Evolutionary conservation across 2,329 filamentous ascomycete species (phyloP), one percentile per base, ranked within the genome.

Genomic region (Septoria linicola): DNA sequence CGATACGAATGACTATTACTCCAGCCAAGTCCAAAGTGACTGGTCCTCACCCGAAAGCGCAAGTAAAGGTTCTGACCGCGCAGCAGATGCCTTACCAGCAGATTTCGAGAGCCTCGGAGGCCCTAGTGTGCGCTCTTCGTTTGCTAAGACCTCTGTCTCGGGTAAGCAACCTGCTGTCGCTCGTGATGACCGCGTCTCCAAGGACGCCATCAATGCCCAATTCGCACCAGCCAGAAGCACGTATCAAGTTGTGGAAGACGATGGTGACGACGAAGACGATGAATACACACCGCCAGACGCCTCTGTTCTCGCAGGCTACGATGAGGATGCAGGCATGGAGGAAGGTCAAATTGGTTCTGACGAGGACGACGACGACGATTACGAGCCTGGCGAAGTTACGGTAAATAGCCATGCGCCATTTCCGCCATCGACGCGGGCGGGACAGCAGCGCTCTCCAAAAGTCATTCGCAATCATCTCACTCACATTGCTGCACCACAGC

Each of bases 1-100:
- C 73, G 90, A 96, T 72, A 87, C 95, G 69, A 90, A 95, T 67
- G 93, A 90, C 34, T 95, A 95, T 72, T 96, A 97, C 76, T 96
- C 92, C 60, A 96, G 91, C 73, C 88, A 87, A 74, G 81, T 80
- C 58, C 59, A 66, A 58, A 85, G 91, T 76, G 88, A 91, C 69
- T 95, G 90, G 58, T 73, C 81, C 67, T 76, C 80, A 67, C 76
- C 78, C 55, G 69, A 72, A 51, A 63, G 60, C 58, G 51, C 57
- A 53, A 60, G 58, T 54, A 65, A 75, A 53, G 74, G 69, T 56
- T 73, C 74, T 58, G 74, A 75, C 61, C 73, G 69, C 50, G 73
- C 71, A 58, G 72, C 72, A 64, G 65, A 62, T 62, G 64, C 64
- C 50, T 64, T 66, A 53, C 59, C 53, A 41, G 60, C 53, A 52